These are phyloP conservation scores for Talaromyces nanjingensis DNA, from an alignment of 495 filamentous ascomycete genomes.

Conservation along the genomic window DNA sequence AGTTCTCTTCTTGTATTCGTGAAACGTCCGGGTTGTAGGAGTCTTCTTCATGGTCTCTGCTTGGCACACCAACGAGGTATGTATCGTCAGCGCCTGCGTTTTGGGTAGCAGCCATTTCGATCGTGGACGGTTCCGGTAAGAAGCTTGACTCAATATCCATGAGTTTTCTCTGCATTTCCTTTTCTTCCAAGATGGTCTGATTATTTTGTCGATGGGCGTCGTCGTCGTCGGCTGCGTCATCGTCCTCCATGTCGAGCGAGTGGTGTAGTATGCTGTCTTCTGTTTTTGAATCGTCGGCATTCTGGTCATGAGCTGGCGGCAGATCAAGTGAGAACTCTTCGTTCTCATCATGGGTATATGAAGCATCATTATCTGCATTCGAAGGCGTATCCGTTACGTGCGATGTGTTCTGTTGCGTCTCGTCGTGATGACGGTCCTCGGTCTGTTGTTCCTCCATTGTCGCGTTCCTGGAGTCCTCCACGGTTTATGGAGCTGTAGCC, in stretches of 20 bases:
- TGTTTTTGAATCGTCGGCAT: conserved; percentile 24
- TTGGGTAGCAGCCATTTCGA: conserved; percentile 25
- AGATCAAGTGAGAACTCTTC: conserved; percentile 22
- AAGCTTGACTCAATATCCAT: conserved; percentile 90
- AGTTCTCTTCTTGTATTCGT: conserved; percentile 6
- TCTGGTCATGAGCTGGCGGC: conserved; percentile 33
- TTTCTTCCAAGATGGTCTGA: conserved; percentile 52
- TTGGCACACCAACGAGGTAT: conserved; percentile 31
- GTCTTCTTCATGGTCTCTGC: neutral
- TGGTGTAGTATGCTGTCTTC: conserved; percentile 18
- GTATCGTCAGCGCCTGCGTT: conserved; percentile 34
- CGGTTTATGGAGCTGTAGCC: neutral
- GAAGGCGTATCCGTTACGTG: neutral
- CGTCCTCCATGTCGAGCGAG: conserved; percentile 31
- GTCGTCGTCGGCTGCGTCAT: conserved; percentile 24
- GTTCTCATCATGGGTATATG: conserved; percentile 12
- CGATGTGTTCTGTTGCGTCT: neutral
- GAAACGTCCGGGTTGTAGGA: neutral
- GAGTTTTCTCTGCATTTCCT: conserved; percentile 61
- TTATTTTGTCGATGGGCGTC: conserved; percentile 21
- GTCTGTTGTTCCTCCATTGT: neutral
- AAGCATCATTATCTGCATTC: neutral
- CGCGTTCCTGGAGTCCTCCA: neutral
- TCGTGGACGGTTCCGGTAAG: conserved; percentile 46
- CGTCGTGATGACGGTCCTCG: conserved; percentile 11